These are phyloP conservation scores for Tuber borchii DNA, from an alignment of 495 filamentous ascomycete genomes.

Conservation along the genomic window DNA sequence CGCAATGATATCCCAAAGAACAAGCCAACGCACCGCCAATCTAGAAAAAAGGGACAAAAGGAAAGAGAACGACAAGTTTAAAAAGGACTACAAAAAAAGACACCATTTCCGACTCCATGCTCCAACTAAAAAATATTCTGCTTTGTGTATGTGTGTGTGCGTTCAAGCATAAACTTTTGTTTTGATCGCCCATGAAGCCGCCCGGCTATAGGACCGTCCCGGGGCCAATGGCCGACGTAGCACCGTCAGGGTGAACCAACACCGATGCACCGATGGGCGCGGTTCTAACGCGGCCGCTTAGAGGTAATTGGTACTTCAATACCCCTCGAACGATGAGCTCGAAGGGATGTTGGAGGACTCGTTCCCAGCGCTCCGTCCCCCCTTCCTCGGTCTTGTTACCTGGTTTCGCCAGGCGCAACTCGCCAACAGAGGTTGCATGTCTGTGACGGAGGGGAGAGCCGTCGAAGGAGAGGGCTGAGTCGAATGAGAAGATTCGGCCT, in stretches of 20 bases:
- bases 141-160: background rate
- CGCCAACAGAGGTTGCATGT: constrained; percentile 63
- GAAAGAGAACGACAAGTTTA: constrained; percentile 14
- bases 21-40: constrained; percentile 6
- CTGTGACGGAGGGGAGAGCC: constrained; percentile 70
- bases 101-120: constrained; percentile 3
- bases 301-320: constrained; percentile 78
- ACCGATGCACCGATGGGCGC: constrained; percentile 37
- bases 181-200: constrained; percentile 26
- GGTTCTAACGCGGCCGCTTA: constrained; percentile 61
- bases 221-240: constrained; percentile 19
- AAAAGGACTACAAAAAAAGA: background rate
- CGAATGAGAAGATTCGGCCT: constrained; percentile 77
- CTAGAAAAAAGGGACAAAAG: constrained; percentile 18
- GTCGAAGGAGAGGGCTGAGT: constrained; percentile 80
- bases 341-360: constrained; percentile 81
- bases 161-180: constrained; percentile 14
- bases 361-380: constrained; percentile 85
- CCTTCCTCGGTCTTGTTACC: constrained; percentile 84
- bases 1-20: constrained; percentile 2
- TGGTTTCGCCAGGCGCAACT: constrained; percentile 70
- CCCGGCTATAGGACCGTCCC: constrained; percentile 1
- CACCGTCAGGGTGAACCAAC: constrained; percentile 36
- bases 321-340: constrained; percentile 84
- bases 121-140: constrained; percentile 4